These are phyloP conservation scores for Jimgerdemannia lactiflua DNA, from an alignment of 192 early-diverging fungal genomes.

Conservation along the genomic window DNA sequence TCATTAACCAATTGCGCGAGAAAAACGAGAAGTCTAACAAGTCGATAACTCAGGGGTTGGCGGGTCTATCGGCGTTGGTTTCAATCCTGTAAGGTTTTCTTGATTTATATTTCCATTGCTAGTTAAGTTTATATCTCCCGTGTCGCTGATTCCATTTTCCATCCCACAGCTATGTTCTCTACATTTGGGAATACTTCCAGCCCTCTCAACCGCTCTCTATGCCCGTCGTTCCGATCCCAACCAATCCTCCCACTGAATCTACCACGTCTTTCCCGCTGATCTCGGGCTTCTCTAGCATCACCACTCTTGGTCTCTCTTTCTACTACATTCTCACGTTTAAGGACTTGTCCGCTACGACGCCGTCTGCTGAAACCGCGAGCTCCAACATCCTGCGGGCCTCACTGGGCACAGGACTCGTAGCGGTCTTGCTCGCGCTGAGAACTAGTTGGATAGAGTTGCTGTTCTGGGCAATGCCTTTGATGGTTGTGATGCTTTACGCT, in stretches of 20 bases:
- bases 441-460: not conserved
- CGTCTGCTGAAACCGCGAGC: not conserved
- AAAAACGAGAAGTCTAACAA: constrained; percentile 2
- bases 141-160: not conserved
- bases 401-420: not conserved
- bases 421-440: not conserved
- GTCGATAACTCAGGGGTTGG: not conserved
- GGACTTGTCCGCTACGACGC: not conserved
- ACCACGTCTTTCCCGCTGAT: not conserved
- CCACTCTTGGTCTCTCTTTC: not conserved
- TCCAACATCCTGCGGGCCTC: not conserved
- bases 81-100: not conserved
- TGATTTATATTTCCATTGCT: not conserved
- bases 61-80: not conserved
- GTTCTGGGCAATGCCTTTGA: constrained; percentile 21
- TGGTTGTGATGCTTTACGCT: constrained; percentile 7
- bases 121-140: not conserved
- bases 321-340: not conserved
- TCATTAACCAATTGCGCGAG: not conserved
- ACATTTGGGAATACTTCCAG: not conserved
- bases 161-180: not conserved
- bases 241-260: not conserved
- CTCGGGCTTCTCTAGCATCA: not conserved
- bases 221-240: constrained; percentile 3
- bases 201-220: not conserved